These are phyloP conservation scores for Flaveria floridana DNA, from an alignment of 140 eudicot species.

Conservation along the genomic window DNA sequence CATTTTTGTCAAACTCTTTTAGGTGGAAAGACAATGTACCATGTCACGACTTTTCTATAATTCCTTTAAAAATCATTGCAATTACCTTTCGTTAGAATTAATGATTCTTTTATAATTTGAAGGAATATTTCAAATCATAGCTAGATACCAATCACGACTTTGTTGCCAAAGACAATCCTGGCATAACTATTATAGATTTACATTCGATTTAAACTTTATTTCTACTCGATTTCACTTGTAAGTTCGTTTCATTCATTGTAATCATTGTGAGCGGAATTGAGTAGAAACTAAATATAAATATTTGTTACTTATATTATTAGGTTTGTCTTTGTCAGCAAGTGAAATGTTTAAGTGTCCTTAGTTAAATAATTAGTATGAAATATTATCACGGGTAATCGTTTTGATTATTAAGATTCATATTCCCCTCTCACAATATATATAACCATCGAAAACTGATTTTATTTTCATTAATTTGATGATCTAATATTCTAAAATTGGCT, in stretches of 20 bases:
- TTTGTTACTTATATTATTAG: too few relatives aligned
- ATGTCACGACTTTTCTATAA: slow-evolving; percentile 19
- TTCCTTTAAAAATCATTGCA: not conserved
- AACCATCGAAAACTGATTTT: not conserved
- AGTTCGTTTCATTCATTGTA: too few relatives aligned
- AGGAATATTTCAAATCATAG: slow-evolving; percentile 18
- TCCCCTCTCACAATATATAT: not conserved
- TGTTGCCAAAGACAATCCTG: not conserved
- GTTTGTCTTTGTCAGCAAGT: too few relatives aligned
- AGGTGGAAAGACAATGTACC: slow-evolving; percentile 35
- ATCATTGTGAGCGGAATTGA: too few relatives aligned
- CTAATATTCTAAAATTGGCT: slow-evolving; percentile 23
- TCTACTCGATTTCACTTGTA: too few relatives aligned
- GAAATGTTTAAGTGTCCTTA: too few relatives aligned
- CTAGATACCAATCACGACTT: not conserved
- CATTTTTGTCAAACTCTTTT: slow-evolving; percentile 44
- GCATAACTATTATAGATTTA: too few relatives aligned
- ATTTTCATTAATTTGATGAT: slow-evolving; percentile 4
- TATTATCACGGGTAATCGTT: too few relatives aligned
- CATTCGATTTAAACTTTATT: too few relatives aligned
- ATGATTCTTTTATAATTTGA: slow-evolving; percentile 23
- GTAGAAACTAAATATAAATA: too few relatives aligned
- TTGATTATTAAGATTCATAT: too few relatives aligned
- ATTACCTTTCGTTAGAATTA: slow-evolving; percentile 15
- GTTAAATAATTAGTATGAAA: too few relatives aligned